Conservation (phyloP, 2,329 filamentous ascomycete species). For the Gyromitra esculenta region DNA sequence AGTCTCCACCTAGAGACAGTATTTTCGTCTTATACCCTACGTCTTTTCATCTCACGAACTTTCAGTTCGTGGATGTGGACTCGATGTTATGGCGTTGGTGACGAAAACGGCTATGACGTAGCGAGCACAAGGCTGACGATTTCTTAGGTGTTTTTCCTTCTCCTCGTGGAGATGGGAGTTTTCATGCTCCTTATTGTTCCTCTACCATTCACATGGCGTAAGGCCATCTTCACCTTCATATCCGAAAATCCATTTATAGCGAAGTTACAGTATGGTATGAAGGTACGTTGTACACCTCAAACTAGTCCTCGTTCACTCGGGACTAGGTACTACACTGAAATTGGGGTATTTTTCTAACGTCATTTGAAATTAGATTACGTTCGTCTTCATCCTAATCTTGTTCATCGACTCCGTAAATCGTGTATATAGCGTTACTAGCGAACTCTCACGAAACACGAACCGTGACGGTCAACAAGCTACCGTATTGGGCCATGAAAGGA, state of each 20-base stretch:
- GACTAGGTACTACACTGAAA: not conserved
- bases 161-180: slow-evolving; percentile 83
- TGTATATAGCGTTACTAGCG: slow-evolving; percentile 94
- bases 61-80: not conserved
- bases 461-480: slow-evolving; percentile 65
- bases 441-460: slow-evolving; percentile 69
- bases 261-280: slow-evolving; percentile 96
- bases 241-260: slow-evolving; percentile 86
- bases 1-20: not conserved
- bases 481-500: slow-evolving; percentile 88
- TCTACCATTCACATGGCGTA: slow-evolving; percentile 84
- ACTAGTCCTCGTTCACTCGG: not conserved
- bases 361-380: slow-evolving; percentile 74
- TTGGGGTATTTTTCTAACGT: not conserved
- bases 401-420: slow-evolving; percentile 94
- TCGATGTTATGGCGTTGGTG: not conserved
- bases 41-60: not conserved
- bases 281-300: slow-evolving; percentile 65
- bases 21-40: slow-evolving; percentile 5
- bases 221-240: slow-evolving; percentile 94
- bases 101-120: slow-evolving; percentile 33
- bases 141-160: slow-evolving; percentile 78
- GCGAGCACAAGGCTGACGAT: slow-evolving; percentile 34
- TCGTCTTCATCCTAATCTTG: slow-evolving; percentile 98
- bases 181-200: slow-evolving; percentile 85